Conservation (phyloP, 2,329 filamentous ascomycete species). For the Botrytis byssoidea region DNA sequence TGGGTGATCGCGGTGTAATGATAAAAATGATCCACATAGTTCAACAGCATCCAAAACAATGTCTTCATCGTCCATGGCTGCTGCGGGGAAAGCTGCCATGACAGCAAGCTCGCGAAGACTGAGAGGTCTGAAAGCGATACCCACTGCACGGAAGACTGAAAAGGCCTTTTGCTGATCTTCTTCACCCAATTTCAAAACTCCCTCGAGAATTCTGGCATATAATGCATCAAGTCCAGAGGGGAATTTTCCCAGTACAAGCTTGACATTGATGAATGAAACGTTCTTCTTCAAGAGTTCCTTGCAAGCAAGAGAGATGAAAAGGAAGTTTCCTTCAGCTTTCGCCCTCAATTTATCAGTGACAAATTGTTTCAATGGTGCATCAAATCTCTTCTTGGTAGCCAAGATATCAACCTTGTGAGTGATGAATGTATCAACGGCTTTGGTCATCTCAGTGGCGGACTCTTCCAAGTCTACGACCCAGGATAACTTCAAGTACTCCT, state of each 20-base stretch:
- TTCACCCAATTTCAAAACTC: slow-evolving; percentile 8
- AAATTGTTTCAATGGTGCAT: slow-evolving; percentile 16
- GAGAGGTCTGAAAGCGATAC: slow-evolving; percentile 21
- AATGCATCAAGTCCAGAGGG: slow-evolving; percentile 15
- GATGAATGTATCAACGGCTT: slow-evolving; percentile 15
- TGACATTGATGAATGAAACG: slow-evolving; percentile 18
- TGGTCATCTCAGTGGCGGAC: not conserved
- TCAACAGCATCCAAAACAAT: slow-evolving; percentile 14
- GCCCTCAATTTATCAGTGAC: slow-evolving; percentile 16
- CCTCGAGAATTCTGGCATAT: slow-evolving; percentile 20
- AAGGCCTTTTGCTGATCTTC: slow-evolving; percentile 21
- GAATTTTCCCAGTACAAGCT: slow-evolving; percentile 18
- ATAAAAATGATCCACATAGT: slow-evolving; percentile 19
- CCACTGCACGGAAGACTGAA: slow-evolving; percentile 19
- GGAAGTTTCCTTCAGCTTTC: slow-evolving; percentile 16
- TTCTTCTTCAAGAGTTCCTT: slow-evolving; percentile 19
- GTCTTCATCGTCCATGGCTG: slow-evolving; percentile 17
- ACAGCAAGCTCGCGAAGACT: slow-evolving; percentile 19
- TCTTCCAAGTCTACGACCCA: slow-evolving; percentile 18
- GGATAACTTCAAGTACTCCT: slow-evolving; percentile 19
- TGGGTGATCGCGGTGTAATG: slow-evolving; percentile 16
- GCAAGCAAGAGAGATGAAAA: slow-evolving; percentile 20
- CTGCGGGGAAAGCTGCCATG: slow-evolving; percentile 16
- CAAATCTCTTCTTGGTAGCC: slow-evolving; percentile 18
- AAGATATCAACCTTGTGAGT: slow-evolving; percentile 9